Conservation (phyloP, 1,284 basidiomycete species). For the Malassezia dermatis region DNA sequence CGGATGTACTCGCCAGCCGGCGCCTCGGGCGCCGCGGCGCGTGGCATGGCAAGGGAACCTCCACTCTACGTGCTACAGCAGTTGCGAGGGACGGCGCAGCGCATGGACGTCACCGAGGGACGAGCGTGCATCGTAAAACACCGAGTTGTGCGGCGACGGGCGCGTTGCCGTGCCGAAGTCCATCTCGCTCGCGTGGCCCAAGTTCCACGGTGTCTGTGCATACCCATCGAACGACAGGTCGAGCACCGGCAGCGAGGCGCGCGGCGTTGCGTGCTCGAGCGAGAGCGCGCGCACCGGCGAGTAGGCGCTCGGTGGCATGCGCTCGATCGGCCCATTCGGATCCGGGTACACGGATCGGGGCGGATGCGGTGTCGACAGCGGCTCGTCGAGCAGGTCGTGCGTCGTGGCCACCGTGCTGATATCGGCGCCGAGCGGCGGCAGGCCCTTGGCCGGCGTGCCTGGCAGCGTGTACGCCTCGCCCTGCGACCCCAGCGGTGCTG, state of each 20-base stretch:
- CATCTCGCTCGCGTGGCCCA: not conserved
- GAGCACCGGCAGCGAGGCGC: not conserved
- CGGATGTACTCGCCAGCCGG: constrained; percentile 28
- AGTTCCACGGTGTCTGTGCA: not conserved
- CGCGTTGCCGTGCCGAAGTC: not conserved
- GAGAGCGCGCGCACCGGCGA: not conserved
- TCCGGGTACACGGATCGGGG: not conserved
- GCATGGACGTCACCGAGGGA: not conserved
- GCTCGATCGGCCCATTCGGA: not conserved
- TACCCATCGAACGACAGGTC: not conserved
- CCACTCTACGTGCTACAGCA: not conserved
- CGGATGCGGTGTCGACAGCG: not conserved
- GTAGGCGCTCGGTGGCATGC: not conserved
- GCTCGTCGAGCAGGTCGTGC: not conserved
- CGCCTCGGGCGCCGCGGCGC: constrained; percentile 1
- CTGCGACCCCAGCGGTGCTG: not conserved
- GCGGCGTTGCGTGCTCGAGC: not conserved
- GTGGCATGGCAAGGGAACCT: not conserved
- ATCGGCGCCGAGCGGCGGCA: not conserved
- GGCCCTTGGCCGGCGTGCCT: not conserved
- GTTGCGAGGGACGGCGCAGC: not conserved
- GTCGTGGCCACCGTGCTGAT: constrained; percentile 1
- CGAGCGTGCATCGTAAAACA: constrained; percentile 10
- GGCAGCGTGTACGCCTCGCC: not conserved
- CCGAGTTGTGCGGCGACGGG: not conserved